Conservation (phyloP, 2,329 filamentous ascomycete species). For the Chrysosporium keratinophilum region DNA sequence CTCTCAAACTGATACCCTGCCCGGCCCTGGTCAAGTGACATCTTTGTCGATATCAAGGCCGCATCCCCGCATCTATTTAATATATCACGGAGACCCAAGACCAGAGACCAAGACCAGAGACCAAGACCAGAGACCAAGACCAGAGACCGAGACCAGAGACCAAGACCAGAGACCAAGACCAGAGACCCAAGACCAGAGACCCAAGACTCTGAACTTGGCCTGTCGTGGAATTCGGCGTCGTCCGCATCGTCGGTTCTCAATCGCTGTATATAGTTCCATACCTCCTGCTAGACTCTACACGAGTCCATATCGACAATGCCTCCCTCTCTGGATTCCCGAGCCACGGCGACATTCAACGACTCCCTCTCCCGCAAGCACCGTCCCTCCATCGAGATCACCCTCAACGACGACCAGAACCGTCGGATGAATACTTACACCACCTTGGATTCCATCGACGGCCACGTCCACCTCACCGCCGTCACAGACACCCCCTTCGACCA, state of each 20-base stretch:
- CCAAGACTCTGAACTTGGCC: no score
- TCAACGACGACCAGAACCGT: constrained; percentile 1
- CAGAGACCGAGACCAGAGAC: no score
- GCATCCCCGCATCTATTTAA: not conserved
- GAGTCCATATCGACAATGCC: not conserved
- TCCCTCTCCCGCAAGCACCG: constrained; percentile 3
- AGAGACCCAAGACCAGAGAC: no score
- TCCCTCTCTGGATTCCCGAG: not conserved
- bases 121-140: no score
- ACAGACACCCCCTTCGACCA: constrained; percentile 24
- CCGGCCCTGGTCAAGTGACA: no score
- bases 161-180: no score
- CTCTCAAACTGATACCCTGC: no score
- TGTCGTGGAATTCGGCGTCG: not conserved
- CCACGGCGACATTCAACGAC: not conserved
- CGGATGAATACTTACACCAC: constrained; percentile 26
- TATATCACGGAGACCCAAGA: not conserved
- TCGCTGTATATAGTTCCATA: not conserved
- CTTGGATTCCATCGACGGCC: constrained; percentile 25
- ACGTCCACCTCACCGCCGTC: constrained; percentile 22
- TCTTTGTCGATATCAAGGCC: no score
- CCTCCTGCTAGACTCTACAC: not conserved
- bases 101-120: no score
- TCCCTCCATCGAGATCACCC: constrained; percentile 10
- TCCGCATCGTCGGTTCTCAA: no score